phyloP scores from a whole-genome alignment of 208 protist species.

The Polymyxa betae region DNA sequence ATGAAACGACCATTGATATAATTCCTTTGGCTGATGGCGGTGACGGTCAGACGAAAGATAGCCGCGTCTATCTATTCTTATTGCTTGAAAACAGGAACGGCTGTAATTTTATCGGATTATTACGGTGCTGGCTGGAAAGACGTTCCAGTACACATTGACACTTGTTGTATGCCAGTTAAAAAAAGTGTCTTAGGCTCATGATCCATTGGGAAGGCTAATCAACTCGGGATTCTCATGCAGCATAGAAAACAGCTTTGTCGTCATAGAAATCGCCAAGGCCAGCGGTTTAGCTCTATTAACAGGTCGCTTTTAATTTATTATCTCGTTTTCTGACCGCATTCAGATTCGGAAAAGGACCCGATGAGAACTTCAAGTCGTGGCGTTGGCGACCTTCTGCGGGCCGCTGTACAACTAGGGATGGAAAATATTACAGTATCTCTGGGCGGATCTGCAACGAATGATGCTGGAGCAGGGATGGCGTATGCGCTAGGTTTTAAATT shows the following conservation, averaged over 20 bases:
- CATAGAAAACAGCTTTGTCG: not conserved
- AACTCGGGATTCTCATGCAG: not conserved
- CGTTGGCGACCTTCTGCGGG: not conserved
- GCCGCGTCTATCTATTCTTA: no score
- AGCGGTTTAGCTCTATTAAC: not conserved
- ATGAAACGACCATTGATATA: not conserved
- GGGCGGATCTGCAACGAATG: not conserved
- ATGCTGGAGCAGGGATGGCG: not conserved
- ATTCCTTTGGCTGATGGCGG: not conserved
- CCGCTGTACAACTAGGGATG: not conserved
- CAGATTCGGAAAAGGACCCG: conserved; percentile 1
- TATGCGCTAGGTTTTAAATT: not conserved
- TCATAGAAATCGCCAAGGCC: not conserved
- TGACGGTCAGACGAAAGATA: no score
- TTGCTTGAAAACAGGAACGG: no score
- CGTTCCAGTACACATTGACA: not conserved
- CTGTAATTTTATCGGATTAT: not conserved
- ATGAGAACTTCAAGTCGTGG: not conserved
- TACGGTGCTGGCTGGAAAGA: not conserved
- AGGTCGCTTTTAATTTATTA: no score
- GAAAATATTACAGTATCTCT: not conserved
- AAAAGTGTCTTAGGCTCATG: no score
- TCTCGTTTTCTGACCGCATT: no score
- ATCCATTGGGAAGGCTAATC: not conserved
- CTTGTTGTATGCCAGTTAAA: no score